Evolutionary conservation across 78 protist genomes (phyloP), one percentile per base, ranked within the genome.

Genomic region (Emiliania huxleyi): DNA sequence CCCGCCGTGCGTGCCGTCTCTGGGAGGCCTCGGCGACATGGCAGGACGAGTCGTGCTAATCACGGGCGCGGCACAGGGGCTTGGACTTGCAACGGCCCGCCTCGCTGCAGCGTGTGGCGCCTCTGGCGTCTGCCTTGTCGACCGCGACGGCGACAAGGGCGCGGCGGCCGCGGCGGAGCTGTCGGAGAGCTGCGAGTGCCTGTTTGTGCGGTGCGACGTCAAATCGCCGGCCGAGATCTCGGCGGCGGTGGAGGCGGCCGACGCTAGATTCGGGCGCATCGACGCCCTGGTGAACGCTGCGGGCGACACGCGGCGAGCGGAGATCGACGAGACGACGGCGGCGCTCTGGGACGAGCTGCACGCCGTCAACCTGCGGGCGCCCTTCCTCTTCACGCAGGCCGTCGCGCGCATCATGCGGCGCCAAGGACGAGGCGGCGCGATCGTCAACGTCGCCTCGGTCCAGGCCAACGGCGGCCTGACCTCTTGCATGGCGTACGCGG

Each of bases 371-470:
- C 52, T 89, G 75, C 79, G 45, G 25, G 3, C 91, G 1, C 91
- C 3, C 37, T 89, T 89, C 35, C n/a, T 89, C 15, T 62, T 89
- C 91, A 89, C 91, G 33, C 69, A 89, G 73, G 91, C 3, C 8
- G 62, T 89, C 37, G 25, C 42, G 44, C 52, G 49, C 46, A 35
- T 45, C 26, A 26, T 89, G 52, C 49, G 46, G 22, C 42, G 29
- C 44, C n/a, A n/a, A n/a, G n/a, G n/a, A n/a, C n/a, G n/a, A n/a
- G n/a, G n/a, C n/a, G 91, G 91, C 1, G 2, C 62, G 21, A 46
- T 89, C 18, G 91, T 89, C 37, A 89, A 89, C 48, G 49, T 89
- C 69, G 15, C 75, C 6, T 22, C 42, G 35, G 91, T 89, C 23
- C 91, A 89, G 48, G 4, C 75, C 1, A 69, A 49, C 15, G 56